A percentile compares a stretch with the other conserved stretches of the same genome.
Evolutionary conservation across 306 rosid species (phyloP).

Genomic region (Canavalia gladiata): DNA sequence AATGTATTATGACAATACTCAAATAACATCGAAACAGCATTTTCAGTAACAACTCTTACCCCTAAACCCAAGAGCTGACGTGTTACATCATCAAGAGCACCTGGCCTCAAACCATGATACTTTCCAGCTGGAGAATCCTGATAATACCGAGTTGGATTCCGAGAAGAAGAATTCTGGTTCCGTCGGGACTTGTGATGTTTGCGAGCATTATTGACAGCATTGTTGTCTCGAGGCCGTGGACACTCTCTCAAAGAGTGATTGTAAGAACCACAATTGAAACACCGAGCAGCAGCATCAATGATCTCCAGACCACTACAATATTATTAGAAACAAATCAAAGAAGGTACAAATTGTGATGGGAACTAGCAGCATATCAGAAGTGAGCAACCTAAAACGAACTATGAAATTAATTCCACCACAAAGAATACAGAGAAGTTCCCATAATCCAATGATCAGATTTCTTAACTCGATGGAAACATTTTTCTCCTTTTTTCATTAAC

Average conservation of each 20-base stretch:
- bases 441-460: neutral
- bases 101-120: constrained; percentile 91
- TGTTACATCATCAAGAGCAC: constrained; percentile 81
- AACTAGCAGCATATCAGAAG: neutral
- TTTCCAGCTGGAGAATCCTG: constrained; percentile 87
- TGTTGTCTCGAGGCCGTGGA: constrained; percentile 75
- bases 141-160: constrained; percentile 89
- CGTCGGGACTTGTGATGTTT: constrained; percentile 71
- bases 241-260: constrained; percentile 84
- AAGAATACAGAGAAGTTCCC: constrained; percentile 20
- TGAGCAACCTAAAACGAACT: neutral
- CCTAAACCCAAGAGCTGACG: constrained; percentile 82
- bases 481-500: neutral
- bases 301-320: constrained; percentile 77
- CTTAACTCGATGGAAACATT: constrained; percentile 2
- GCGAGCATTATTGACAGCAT: constrained; percentile 90
- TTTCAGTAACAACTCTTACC: constrained; percentile 64
- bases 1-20: neutral
- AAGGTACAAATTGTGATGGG: constrained; percentile 31
- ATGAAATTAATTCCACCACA: constrained; percentile 20
- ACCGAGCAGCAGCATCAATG: constrained; percentile 80
- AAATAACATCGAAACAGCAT: constrained; percentile 41
- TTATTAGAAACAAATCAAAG: constrained; percentile 35
- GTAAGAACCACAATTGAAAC: constrained; percentile 97
- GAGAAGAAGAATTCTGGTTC: constrained; percentile 71